Evolutionary conservation across 495 filamentous ascomycete genomes (phyloP), one percentile per base, ranked within the genome.

Genomic region (Trichoderma virens): DNA sequence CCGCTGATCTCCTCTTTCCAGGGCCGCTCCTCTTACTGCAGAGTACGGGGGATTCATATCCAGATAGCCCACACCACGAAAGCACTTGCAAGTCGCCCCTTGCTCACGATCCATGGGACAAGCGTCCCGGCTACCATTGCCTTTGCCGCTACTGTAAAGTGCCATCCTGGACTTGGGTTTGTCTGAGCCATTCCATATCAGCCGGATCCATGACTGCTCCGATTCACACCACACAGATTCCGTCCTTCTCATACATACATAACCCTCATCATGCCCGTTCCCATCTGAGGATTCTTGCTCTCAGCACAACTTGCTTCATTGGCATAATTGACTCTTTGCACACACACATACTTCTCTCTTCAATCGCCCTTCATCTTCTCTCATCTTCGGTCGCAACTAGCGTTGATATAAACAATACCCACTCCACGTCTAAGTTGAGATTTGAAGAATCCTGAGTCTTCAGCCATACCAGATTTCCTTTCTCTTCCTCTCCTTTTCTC

Each of bases 51-150:
- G 51, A 30, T 56, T 56, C 51, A 56, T 51, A 56, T 56, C 51
- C 51, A 56, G 51, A 56, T 56, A 56, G 27, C 51, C 51, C 25
- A 56, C 51, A n/a, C 51, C 51, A 30, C 30, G 16, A 56, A 56
- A 30, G 23, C 51, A 56, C 25, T 31, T 56, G 51, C 51, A 27
- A 27, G 27, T 30, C 23, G 25, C 51, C 51, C 51, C 51, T 28
- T 56, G 51, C 25, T 56, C 51, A 56, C 51, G 51, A 56, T 56
- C 51, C 51, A 56, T 56, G 51, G 51, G 11, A 56, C 51, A 56
- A 56, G 51, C 51, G 51, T 28, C 51, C 51, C 51, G 51, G 27
- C 51, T 56, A 9, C 51, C 51, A 56, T 25, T 56, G 51, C 51
- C 51, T 56, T 30, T 56, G 51, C 27, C 51, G 51, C 51, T 56